phyloP scores from a whole-genome alignment of 495 filamentous ascomycete species.

The Podospora sp. region DNA sequence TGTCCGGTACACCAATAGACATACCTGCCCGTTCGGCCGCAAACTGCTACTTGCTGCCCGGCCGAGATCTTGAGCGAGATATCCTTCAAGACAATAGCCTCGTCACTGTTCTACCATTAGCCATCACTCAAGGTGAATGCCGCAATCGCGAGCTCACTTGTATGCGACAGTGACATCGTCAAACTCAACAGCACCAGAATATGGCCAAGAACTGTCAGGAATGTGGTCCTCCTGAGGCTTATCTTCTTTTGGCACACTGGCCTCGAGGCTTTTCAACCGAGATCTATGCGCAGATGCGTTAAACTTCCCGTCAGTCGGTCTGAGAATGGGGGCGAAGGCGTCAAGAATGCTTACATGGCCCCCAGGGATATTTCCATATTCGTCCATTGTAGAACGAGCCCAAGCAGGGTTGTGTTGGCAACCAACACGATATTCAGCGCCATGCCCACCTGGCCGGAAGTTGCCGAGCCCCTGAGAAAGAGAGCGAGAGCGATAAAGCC shows the following conservation, averaged over 20 bases:
- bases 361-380: constrained; percentile 56
- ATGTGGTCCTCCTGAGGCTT: constrained; percentile 15
- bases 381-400: constrained; percentile 47
- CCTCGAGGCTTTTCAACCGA: constrained; percentile 45
- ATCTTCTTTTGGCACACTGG: constrained; percentile 39
- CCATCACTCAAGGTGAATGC: background rate
- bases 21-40: constrained; percentile 39
- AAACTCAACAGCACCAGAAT: constrained; percentile 34
- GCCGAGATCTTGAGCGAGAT: constrained; percentile 37
- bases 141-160: constrained; percentile 21
- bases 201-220: constrained; percentile 39
- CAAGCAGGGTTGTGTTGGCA: constrained; percentile 37
- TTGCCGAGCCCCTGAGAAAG: constrained; percentile 29
- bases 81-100: constrained; percentile 32
- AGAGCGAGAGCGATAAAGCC: constrained; percentile 51
- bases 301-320: background rate
- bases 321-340: background rate
- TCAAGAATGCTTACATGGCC: constrained; percentile 34
- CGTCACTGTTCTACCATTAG: constrained; percentile 12
- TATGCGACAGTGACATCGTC: constrained; percentile 41
- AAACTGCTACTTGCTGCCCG: constrained; percentile 41
- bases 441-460: constrained; percentile 33
- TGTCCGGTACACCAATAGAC: background rate
- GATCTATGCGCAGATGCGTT: constrained; percentile 16
- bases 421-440: constrained; percentile 34